Evolutionary conservation across 2,329 filamentous ascomycete genomes (phyloP).

Genomic region (Aspergillus fumigatiaffinis): DNA sequence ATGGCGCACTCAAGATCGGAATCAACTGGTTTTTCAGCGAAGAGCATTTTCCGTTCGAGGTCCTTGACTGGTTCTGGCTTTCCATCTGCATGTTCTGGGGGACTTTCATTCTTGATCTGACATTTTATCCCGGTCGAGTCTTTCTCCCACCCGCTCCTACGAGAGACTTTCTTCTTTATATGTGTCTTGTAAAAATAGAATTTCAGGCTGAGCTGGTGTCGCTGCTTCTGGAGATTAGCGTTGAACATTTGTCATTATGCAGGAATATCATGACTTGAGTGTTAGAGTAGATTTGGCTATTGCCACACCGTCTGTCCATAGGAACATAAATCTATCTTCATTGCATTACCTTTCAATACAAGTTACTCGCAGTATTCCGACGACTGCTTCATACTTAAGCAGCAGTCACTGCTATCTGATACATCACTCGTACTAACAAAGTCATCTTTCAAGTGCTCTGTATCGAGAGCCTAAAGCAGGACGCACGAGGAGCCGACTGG

Average conservation of each 20-base stretch:
- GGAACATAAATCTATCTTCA: neutral
- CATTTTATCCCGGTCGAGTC: constrained; percentile 12
- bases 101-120: constrained; percentile 8
- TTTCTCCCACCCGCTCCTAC: constrained; percentile 3
- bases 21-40: constrained; percentile 25
- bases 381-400: too few species aligned
- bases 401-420: neutral
- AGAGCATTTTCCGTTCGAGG: constrained; percentile 14
- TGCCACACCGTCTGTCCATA: neutral
- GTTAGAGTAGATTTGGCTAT: constrained; percentile 11
- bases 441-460: neutral
- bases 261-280: constrained; percentile 32
- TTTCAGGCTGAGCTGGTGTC: constrained; percentile 25
- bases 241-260: constrained; percentile 29
- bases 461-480: neutral
- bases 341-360: neutral
- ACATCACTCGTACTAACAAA: neutral
- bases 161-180: constrained; percentile 5
- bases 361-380: too few species aligned
- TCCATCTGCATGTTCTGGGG: constrained; percentile 1
- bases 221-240: constrained; percentile 34
- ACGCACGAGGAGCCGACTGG: neutral
- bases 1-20: constrained; percentile 30
- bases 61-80: constrained; percentile 13
- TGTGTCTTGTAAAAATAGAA: constrained; percentile 39